Conservation (phyloP, 805 yeast genomes). For the Wickerhamiella galacta region DNA sequence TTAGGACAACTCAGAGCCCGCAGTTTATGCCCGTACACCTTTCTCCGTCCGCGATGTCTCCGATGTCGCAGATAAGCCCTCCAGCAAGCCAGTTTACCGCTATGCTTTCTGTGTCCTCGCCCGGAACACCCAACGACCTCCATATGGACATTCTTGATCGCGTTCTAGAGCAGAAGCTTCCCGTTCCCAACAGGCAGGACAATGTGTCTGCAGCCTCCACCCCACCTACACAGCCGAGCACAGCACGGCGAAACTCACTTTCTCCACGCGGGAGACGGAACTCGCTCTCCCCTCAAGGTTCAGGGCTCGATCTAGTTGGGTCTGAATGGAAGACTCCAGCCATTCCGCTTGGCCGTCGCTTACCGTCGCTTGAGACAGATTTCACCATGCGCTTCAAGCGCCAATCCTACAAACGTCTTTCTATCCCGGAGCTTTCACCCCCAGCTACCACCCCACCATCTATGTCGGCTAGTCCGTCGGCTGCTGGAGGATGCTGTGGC, state of each 20-base stretch:
- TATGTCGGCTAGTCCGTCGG: no score
- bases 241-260: conserved; percentile 11
- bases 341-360: conserved; percentile 14
- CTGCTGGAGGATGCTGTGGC: no score
- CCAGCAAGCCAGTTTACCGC: background rate
- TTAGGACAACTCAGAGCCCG: conserved; percentile 6
- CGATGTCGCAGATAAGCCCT: background rate
- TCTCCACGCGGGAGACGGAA: conserved; percentile 46
- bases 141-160: conserved; percentile 19
- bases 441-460: conserved; percentile 2
- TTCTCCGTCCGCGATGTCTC: background rate
- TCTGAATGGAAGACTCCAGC: conserved; percentile 17
- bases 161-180: conserved; percentile 22
- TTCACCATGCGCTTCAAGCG: conserved; percentile 11
- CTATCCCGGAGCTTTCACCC: conserved; percentile 36
- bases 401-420: conserved; percentile 34
- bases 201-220: background rate
- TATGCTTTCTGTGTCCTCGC: no score
- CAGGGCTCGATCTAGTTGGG: conserved; percentile 11
- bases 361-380: conserved; percentile 12
- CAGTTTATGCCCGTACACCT: conserved; percentile 1
- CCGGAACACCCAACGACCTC: background rate
- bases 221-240: conserved; percentile 7
- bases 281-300: conserved; percentile 8
- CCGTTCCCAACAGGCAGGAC: conserved; percentile 12